These are phyloP conservation scores for Dothidotthia symphoricarpi DNA, from an alignment of 2,329 filamentous ascomycete genomes.

Conservation along the genomic window DNA sequence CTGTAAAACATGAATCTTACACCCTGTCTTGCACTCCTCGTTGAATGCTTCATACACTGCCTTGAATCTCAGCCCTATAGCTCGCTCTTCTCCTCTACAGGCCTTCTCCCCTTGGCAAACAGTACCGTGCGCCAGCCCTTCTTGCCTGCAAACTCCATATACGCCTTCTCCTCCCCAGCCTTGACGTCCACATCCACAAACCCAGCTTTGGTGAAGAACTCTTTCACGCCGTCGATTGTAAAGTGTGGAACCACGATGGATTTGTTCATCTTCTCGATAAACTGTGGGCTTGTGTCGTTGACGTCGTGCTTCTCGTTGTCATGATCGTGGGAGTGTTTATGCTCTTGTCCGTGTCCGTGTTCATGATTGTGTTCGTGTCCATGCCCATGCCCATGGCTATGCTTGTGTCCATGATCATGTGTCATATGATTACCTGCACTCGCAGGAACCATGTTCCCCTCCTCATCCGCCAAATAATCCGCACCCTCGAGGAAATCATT, in stretches of 20 bases:
- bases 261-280: conserved; percentile 40
- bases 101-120: conserved; percentile 53
- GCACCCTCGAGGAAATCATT: conserved; percentile 64
- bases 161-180: conserved; percentile 53
- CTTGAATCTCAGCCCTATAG: conserved; percentile 9
- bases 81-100: conserved; percentile 26
- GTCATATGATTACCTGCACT: conserved; percentile 27
- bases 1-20: too few species aligned
- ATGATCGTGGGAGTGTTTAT: conserved; percentile 10
- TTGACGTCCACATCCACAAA: conserved; percentile 57
- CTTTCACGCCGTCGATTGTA: conserved; percentile 56
- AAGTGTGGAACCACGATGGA: conserved; percentile 69
- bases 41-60: too few species aligned
- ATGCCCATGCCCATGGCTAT: conserved; percentile 25
- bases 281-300: conserved; percentile 5
- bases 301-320: conserved; percentile 10
- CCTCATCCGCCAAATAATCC: conserved; percentile 25
- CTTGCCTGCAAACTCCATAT: conserved; percentile 43
- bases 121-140: conserved; percentile 49
- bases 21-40: too few species aligned
- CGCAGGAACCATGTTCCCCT: conserved; percentile 22
- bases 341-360: conserved; percentile 12
- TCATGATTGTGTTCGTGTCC: conserved; percentile 17
- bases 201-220: conserved; percentile 65
- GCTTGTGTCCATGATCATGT: conserved; percentile 3